These are phyloP conservation scores for Candida khao-thaluensis DNA, from an alignment of 805 yeast species.

Conservation along the genomic window DNA sequence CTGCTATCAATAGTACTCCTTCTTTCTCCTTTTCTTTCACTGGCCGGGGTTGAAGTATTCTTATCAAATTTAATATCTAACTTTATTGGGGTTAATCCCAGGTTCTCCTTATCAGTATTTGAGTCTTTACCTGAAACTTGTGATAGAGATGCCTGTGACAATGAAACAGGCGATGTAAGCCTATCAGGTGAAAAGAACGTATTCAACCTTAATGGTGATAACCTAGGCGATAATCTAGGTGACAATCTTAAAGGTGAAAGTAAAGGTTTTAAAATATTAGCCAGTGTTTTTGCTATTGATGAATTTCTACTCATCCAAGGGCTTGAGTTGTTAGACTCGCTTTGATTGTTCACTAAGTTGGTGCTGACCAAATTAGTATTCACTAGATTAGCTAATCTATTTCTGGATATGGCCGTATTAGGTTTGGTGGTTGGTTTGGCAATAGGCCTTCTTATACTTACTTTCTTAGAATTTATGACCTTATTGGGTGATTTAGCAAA, in stretches of 20 bases:
- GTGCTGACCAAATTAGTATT: too few relatives aligned
- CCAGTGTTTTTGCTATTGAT: neutral
- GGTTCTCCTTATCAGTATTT: slow-evolving; percentile 14
- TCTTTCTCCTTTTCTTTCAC: slow-evolving; percentile 7
- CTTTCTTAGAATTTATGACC: slow-evolving; percentile 3
- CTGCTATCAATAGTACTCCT: slow-evolving; percentile 31
- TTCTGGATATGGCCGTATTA: neutral
- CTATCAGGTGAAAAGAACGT: slow-evolving; percentile 9
- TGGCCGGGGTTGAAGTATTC: slow-evolving; percentile 15
- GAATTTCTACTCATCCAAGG: neutral
- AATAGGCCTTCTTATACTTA: slow-evolving; percentile 7
- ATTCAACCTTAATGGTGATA: slow-evolving; percentile 14
- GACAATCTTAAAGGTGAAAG: slow-evolving; percentile 1
- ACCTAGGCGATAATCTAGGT: slow-evolving; percentile 5
- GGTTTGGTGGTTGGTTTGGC: slow-evolving; percentile 1
- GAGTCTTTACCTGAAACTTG: neutral
- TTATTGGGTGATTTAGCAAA: slow-evolving; percentile 4
- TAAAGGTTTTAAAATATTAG: slow-evolving; percentile 13
- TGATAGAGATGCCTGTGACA: too few relatives aligned
- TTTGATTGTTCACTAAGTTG: slow-evolving; percentile 2
- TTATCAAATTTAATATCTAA: slow-evolving; percentile 6
- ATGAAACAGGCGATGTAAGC: slow-evolving; percentile 10
- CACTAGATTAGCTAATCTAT: slow-evolving; percentile 1
- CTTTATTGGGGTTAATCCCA: slow-evolving; percentile 15
- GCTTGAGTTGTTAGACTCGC: slow-evolving; percentile 6